Evolutionary conservation across 805 yeast genomes (phyloP).

Genomic region (Starmera pachycereana): DNA sequence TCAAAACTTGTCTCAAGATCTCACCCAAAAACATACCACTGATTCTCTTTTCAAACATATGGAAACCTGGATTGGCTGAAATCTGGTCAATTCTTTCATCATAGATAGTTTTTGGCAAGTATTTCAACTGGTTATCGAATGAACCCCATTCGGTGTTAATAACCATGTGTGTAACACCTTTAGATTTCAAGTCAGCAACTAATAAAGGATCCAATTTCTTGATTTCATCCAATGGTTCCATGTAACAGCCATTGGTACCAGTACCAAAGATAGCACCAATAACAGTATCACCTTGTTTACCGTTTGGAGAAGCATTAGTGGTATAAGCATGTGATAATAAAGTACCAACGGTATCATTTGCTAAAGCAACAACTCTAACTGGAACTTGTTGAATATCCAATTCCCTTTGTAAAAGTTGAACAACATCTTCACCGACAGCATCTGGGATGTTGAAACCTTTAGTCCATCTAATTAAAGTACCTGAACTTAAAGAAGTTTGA

Average conservation of each 20-base stretch:
- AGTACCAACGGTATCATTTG: conserved; percentile 95
- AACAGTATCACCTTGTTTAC: conserved; percentile 63
- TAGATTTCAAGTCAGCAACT: conserved; percentile 24
- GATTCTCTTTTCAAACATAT: conserved; percentile 87
- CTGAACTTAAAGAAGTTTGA: conserved; percentile 71
- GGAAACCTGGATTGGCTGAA: conserved; percentile 79
- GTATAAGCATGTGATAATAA: conserved; percentile 80
- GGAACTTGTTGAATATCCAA: conserved; percentile 50
- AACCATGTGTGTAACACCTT: conserved; percentile 62
- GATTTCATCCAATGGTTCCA: conserved; percentile 65
- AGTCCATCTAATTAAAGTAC: conserved; percentile 89
- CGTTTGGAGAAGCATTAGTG: conserved; percentile 39
- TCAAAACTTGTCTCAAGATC: conserved; percentile 60
- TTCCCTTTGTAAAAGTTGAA: conserved; percentile 57
- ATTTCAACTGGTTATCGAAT: conserved; percentile 72
- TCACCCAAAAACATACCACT: conserved; percentile 94
- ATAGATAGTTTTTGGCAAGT: conserved; percentile 69
- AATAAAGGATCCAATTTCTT: conserved; percentile 53
- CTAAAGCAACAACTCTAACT: conserved; percentile 74
- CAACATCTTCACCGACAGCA: conserved; percentile 78
- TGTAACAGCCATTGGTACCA: conserved; percentile 95
- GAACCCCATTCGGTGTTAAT: conserved; percentile 98
- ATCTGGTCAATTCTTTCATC: conserved; percentile 61
- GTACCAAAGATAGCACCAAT: conserved; percentile 94
- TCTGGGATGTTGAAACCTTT: conserved; percentile 87